Evolutionary conservation across 805 yeast species (phyloP).

Genomic region (Saccharomycopsis sp.): DNA sequence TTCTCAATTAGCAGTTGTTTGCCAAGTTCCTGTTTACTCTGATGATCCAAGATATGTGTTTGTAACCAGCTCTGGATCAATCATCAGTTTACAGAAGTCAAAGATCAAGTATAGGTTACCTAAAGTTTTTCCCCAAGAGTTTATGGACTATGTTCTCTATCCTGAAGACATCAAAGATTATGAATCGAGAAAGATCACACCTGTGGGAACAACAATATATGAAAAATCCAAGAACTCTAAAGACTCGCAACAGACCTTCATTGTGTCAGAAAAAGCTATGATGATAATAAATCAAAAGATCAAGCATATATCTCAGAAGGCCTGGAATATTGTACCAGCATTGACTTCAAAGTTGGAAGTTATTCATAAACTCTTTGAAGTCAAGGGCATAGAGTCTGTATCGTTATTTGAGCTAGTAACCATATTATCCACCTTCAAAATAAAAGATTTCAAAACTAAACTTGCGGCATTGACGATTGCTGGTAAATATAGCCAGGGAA

Average conservation of each 20-base stretch:
- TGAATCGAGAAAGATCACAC: not conserved
- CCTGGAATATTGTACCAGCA: constrained; percentile 35
- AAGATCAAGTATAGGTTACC: constrained; percentile 11
- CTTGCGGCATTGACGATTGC: constrained; percentile 24
- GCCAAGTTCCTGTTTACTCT: not conserved
- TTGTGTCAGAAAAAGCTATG: constrained; percentile 31
- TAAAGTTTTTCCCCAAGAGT: not conserved
- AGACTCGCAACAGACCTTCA: constrained; percentile 24
- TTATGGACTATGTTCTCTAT: not conserved
- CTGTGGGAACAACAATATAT: not conserved
- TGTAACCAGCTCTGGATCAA: constrained; percentile 4
- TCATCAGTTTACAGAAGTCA: not conserved
- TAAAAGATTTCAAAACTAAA: constrained; percentile 25
- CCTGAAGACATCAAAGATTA: not conserved
- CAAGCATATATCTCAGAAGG: constrained; percentile 32
- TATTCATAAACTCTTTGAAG: constrained; percentile 41
- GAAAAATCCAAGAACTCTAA: not conserved
- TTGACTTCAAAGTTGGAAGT: constrained; percentile 38
- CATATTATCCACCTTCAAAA: constrained; percentile 30
- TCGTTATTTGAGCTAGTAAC: constrained; percentile 33
- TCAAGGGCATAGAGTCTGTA: constrained; percentile 35
- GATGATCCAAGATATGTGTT: constrained; percentile 2
- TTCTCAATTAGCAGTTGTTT: not conserved
- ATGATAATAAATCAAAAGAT: constrained; percentile 30
- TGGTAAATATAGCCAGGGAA: not conserved